Conservation (phyloP, 169 alveolate species). For the Cryptosporidium tyzzeri region DNA sequence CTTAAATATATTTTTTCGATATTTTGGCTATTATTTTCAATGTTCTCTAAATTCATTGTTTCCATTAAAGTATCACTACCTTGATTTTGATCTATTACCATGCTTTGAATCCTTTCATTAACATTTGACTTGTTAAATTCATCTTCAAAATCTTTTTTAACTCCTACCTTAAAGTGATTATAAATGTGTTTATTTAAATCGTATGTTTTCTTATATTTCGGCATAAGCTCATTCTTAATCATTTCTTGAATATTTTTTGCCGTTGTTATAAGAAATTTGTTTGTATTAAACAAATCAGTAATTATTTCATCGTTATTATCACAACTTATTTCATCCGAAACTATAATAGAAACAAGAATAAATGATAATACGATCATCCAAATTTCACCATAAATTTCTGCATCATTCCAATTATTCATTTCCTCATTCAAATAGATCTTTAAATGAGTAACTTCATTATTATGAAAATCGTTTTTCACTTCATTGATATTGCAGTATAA, state of each 20-base stretch:
- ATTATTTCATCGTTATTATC: not conserved
- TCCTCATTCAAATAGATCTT: conserved; percentile 4
- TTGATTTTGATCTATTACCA: conserved; percentile 10
- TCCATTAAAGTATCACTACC: not conserved
- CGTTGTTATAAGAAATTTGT: not conserved
- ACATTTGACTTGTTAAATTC: not conserved
- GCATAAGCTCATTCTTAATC: not conserved
- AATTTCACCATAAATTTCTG: conserved; percentile 40
- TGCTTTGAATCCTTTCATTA: not conserved
- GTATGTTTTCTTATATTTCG: not conserved
- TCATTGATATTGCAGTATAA: not conserved
- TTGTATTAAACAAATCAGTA: not conserved
- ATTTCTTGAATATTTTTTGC: conserved; percentile 8
- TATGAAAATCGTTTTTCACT: not conserved
- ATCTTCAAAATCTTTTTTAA: not conserved
- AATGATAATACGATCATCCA: conserved; percentile 39
- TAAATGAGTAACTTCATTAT: not conserved
- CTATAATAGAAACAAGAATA: not conserved
- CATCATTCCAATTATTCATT: conserved; percentile 22
- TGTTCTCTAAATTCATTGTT: not conserved
- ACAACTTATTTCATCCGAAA: conserved; percentile 5
- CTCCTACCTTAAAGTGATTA: not conserved
- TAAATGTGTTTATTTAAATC: not conserved
- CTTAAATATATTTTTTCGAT: not conserved
- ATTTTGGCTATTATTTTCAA: not conserved